phyloP scores from a whole-genome alignment of 148 eudicot genomes.

The Dysphania ambrosioides region DNA sequence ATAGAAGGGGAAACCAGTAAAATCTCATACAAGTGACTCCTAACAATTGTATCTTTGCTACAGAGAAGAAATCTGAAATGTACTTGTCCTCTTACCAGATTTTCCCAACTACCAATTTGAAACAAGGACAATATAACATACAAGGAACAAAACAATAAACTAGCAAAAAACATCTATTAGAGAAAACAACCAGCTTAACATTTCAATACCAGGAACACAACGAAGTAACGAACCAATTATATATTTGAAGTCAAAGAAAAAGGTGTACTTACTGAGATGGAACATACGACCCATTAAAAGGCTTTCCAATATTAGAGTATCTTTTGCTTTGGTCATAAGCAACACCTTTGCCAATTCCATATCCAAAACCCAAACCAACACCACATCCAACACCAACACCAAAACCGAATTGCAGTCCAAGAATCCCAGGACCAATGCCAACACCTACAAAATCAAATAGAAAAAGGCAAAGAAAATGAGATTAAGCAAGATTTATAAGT shows the following conservation, averaged over 20 bases:
- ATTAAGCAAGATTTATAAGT: background rate
- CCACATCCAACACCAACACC: slow-evolving; percentile 96
- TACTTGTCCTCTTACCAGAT: background rate
- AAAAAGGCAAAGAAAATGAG: background rate
- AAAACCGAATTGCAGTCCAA: slow-evolving; percentile 78
- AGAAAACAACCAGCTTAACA: background rate
- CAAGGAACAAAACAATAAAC: background rate
- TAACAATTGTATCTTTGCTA: background rate
- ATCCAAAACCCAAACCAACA: slow-evolving; percentile 86
- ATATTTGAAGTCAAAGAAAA: background rate
- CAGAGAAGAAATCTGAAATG: background rate
- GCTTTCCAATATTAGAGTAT: slow-evolving; percentile 61
- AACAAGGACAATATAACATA: background rate
- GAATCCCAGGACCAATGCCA: slow-evolving; percentile 89
- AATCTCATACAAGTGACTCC: background rate
- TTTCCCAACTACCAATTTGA: background rate
- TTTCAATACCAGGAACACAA: background rate
- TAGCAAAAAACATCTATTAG: too few species aligned
- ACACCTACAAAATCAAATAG: slow-evolving; percentile 41
- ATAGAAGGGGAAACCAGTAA: background rate
- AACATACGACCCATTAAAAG: slow-evolving; percentile 36
- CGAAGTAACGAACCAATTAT: background rate
- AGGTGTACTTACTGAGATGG: slow-evolving; percentile 58
- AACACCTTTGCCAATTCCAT: slow-evolving; percentile 74
- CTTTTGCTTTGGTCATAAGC: slow-evolving; percentile 68